Percentiles rank a stretch among this genome's conserved stretches.
These are phyloP conservation scores for Clavispora carvajalis DNA, from an alignment of 805 yeast species.

Conservation along the genomic window DNA sequence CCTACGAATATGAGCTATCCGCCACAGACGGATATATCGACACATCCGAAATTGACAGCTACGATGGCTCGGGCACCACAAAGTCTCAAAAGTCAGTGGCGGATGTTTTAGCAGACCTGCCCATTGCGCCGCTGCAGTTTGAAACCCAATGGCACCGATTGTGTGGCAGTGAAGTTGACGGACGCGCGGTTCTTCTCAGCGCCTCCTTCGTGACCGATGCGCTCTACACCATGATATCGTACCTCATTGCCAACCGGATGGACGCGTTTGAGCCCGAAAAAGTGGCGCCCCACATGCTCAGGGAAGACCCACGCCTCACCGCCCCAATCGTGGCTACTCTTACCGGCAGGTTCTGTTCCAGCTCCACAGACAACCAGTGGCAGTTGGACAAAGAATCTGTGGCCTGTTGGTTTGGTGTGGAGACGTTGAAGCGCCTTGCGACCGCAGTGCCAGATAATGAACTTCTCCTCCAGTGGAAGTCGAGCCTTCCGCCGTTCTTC, in stretches of 20 bases:
- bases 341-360: constrained; percentile 40
- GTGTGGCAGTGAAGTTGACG: constrained; percentile 54
- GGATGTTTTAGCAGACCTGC: constrained; percentile 38
- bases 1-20: constrained; percentile 34
- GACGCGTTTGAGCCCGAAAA: constrained; percentile 10
- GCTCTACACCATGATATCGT: constrained; percentile 22
- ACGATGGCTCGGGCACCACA: constrained; percentile 7
- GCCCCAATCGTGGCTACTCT: constrained; percentile 45
- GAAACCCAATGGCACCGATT: constrained; percentile 43
- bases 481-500: constrained; percentile 57
- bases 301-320: constrained; percentile 26
- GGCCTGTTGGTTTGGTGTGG: constrained; percentile 60
- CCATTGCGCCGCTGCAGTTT: constrained; percentile 55
- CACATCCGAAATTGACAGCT: constrained; percentile 24
- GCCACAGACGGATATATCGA: constrained; percentile 24
- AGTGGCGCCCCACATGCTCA: constrained; percentile 17
- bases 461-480: constrained; percentile 59
- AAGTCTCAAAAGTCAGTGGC: constrained; percentile 16
- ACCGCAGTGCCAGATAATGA: constrained; percentile 34
- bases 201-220: constrained; percentile 21
- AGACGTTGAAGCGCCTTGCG: constrained; percentile 31
- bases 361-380: constrained; percentile 18
- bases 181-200: constrained; percentile 30
- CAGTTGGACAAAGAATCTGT: constrained; percentile 40
- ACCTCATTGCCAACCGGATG: constrained; percentile 18